Percentiles rank a stretch among this genome's conserved stretches.
Evolutionary conservation across 2,329 filamentous ascomycete genomes (phyloP).

Genomic region (Trichoderma gracile): DNA sequence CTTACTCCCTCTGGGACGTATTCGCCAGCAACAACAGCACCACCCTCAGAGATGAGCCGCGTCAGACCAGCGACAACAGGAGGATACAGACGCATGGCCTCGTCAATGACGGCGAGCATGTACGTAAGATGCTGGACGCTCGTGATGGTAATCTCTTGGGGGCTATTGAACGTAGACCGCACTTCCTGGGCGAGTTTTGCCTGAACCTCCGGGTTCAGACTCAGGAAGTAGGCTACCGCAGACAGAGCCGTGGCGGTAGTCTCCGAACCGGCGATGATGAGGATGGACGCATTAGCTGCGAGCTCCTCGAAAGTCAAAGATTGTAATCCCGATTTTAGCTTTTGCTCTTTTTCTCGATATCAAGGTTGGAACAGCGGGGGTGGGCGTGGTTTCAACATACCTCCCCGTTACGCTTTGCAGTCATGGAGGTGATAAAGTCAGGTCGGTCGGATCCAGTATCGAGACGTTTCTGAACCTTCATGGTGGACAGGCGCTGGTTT

Average conservation of each 20-base stretch:
- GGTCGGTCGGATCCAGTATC: constrained; percentile 7
- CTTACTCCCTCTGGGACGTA: constrained; percentile 39
- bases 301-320: constrained; percentile 24
- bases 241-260: constrained; percentile 38
- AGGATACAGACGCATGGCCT: constrained; percentile 50
- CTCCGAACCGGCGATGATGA: constrained; percentile 37
- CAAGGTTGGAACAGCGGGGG: too few relatives aligned
- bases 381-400: background rate
- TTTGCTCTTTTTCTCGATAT: too few relatives aligned
- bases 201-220: constrained; percentile 35
- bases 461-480: constrained; percentile 23
- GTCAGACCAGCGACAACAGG: constrained; percentile 44
- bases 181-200: constrained; percentile 41
- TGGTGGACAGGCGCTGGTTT: constrained; percentile 10
- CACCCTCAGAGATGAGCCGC: constrained; percentile 35
- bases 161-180: constrained; percentile 21
- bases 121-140: constrained; percentile 37
- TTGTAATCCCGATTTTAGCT: background rate
- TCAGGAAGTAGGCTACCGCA: constrained; percentile 35
- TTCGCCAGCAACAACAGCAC: constrained; percentile 35
- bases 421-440: constrained; percentile 24
- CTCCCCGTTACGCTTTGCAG: constrained; percentile 5
- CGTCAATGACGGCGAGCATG: constrained; percentile 52
- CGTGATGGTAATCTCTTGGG: constrained; percentile 26
- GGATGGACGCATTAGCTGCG: constrained; percentile 25